These are phyloP conservation scores for Gossypium armourianum DNA, from an alignment of 441 rosid genomes.

Conservation along the genomic window DNA sequence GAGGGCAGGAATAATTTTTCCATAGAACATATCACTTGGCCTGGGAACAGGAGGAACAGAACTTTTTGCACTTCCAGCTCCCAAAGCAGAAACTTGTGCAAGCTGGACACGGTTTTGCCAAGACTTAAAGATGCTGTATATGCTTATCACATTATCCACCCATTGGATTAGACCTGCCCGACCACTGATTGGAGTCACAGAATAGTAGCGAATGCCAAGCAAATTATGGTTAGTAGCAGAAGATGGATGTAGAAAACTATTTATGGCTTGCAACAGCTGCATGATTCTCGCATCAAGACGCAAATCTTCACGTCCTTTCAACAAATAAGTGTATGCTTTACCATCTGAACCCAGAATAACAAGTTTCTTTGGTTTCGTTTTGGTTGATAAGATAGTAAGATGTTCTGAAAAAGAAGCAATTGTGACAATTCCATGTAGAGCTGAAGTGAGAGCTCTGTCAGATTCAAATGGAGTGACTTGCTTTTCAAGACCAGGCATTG, in stretches of 20 bases:
- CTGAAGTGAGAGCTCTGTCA: conserved; percentile 34
- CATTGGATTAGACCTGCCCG: conserved; percentile 98
- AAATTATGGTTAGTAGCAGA: conserved; percentile 41
- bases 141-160: conserved; percentile 89
- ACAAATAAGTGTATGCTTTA: conserved; percentile 64
- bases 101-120: conserved; percentile 88
- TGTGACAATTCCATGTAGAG: conserved; percentile 65
- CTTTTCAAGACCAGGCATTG: conserved; percentile 98
- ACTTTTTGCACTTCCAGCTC: conserved; percentile 47
- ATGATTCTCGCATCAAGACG: conserved; percentile 99
- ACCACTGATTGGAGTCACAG: conserved; percentile 96
- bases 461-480: conserved; percentile 46
- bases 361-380: conserved; percentile 93
- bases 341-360: conserved; percentile 90
- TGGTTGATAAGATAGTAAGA: conserved; percentile 70
- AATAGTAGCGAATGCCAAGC: conserved; percentile 75
- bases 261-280: conserved; percentile 91
- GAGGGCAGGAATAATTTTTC: conserved; percentile 95
- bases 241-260: conserved; percentile 62
- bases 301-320: conserved; percentile 96
- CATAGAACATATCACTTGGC: conserved; percentile 98
- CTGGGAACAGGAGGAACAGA: conserved; percentile 72
- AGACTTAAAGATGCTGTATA: conserved; percentile 83
- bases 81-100: conserved; percentile 53
- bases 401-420: conserved; percentile 72